phyloP scores from a whole-genome alignment of 2,329 filamentous ascomycete species.

The Paecilomyces dactylethromorphus region DNA sequence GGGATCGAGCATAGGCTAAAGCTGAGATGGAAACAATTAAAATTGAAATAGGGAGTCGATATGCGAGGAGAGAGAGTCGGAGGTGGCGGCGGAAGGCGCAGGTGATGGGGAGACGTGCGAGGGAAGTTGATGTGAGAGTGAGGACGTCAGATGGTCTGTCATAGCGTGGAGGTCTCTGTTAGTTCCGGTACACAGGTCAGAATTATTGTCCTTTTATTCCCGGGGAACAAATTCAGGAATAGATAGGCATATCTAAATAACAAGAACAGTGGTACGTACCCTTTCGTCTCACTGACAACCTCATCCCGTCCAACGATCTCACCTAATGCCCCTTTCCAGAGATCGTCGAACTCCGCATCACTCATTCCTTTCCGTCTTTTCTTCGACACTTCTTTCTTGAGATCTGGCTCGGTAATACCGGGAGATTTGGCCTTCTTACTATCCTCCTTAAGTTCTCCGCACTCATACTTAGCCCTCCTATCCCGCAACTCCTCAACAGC shows the following conservation, averaged over 20 bases:
- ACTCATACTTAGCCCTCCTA: slow-evolving; percentile 83
- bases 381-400: slow-evolving; percentile 69
- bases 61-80: slow-evolving; percentile 43
- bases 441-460: slow-evolving; percentile 64
- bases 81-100: slow-evolving; percentile 41
- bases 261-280: slow-evolving; percentile 43
- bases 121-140: slow-evolving; percentile 75
- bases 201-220: slow-evolving; percentile 20
- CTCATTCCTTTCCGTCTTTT: slow-evolving; percentile 78
- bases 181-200: slow-evolving; percentile 59
- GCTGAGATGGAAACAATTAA: slow-evolving; percentile 39
- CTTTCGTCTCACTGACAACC: slow-evolving; percentile 48
- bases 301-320: slow-evolving; percentile 53
- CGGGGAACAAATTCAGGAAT: slow-evolving; percentile 9
- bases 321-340: slow-evolving; percentile 50
- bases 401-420: slow-evolving; percentile 60
- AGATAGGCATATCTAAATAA: slow-evolving; percentile 10
- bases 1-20: slow-evolving; percentile 57
- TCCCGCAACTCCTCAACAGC: slow-evolving; percentile 82
- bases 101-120: slow-evolving; percentile 82
- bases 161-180: slow-evolving; percentile 71
- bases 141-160: slow-evolving; percentile 65
- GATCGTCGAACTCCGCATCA: slow-evolving; percentile 83
- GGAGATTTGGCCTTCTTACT: slow-evolving; percentile 56
- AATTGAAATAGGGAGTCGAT: slow-evolving; percentile 46